These are phyloP conservation scores for Botrytis medusae DNA, from an alignment of 2,329 filamentous ascomycete species.

Conservation along the genomic window DNA sequence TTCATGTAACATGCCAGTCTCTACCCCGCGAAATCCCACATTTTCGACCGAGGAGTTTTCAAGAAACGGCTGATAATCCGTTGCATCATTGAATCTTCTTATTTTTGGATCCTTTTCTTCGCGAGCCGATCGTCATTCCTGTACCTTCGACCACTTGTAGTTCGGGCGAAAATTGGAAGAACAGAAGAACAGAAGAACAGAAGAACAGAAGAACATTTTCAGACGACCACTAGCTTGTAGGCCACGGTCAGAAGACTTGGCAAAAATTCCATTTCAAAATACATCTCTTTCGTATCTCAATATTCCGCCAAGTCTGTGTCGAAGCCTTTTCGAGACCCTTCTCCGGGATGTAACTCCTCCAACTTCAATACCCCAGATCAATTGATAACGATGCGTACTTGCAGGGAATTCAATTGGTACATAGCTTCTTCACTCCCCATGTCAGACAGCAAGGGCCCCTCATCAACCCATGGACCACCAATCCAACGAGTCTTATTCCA, in stretches of 20 bases:
- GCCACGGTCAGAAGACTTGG: not conserved
- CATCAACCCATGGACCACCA: not conserved
- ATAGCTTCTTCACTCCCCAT: not conserved
- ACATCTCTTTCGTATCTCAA: not conserved
- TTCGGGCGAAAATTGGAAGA: not conserved
- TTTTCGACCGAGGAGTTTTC: slow-evolving; percentile 12
- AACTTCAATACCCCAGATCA: not conserved
- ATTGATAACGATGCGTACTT: not conserved
- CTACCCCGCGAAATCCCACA: slow-evolving; percentile 12
- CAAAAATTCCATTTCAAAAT: not conserved
- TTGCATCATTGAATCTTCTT: not conserved
- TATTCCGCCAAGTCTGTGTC: not conserved
- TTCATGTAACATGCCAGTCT: slow-evolving; percentile 3
- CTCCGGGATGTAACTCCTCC: slow-evolving; percentile 2
- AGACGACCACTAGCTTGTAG: not conserved
- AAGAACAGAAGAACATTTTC: no score
- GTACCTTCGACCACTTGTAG: not conserved
- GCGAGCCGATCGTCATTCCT: not conserved
- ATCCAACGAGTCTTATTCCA: not conserved
- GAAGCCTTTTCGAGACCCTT: not conserved
- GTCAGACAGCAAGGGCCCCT: not conserved
- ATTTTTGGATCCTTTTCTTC: not conserved
- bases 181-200: no score
- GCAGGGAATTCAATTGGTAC: not conserved
- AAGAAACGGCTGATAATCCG: not conserved